Evolutionary conservation across 306 rosid species (phyloP), one percentile per base, ranked within the genome.

Genomic region (Heteromeles arbutifolia): DNA sequence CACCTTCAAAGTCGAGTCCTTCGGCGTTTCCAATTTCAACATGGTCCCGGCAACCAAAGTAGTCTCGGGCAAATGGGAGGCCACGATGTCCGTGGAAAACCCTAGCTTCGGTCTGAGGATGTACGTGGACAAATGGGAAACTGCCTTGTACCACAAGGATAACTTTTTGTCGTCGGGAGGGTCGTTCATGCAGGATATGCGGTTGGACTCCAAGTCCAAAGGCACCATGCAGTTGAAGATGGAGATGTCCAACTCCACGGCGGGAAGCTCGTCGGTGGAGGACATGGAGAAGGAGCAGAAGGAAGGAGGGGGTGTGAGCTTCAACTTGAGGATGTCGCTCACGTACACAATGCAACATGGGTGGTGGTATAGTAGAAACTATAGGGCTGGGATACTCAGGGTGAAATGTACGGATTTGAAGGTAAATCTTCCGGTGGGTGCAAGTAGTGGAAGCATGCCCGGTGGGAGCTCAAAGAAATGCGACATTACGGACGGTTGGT

Each of bases 331-430:
- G 67, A 3, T 91, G 22, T 4, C 66, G 21, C 61, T 84, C 28
- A 13, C 29, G 28, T 53, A 81, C 0, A 11, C 45, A 37, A 77
- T 79, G 69, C 82, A 22, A 22, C 28, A 28, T 2, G 11, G 74
- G 1, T 65, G 79, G 72, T 72, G 83, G 73, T 61, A n/a, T 21
- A 37, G 44, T 43, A 31, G 9, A 34, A 34, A 79, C 26, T 21
- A 34, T 19, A 81, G 72, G 32, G 56, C 6, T 1, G 24, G 63
- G 3, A 2, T 13, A 18, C 4, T 84, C 11, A 15, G 68, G 11
- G 85, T 85, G 8, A 5, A 65, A 50, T 93, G 96, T 56, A 53
- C 45, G 3, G 77, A 75, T 25, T 68, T 90, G 81, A 86, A 80
- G 76, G 72, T 93, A 69, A 62, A 14, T 4, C 26, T 65, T 21